Evolutionary conservation across 2,329 filamentous ascomycete species (phyloP).

Genomic region (Diplodia corticola): DNA sequence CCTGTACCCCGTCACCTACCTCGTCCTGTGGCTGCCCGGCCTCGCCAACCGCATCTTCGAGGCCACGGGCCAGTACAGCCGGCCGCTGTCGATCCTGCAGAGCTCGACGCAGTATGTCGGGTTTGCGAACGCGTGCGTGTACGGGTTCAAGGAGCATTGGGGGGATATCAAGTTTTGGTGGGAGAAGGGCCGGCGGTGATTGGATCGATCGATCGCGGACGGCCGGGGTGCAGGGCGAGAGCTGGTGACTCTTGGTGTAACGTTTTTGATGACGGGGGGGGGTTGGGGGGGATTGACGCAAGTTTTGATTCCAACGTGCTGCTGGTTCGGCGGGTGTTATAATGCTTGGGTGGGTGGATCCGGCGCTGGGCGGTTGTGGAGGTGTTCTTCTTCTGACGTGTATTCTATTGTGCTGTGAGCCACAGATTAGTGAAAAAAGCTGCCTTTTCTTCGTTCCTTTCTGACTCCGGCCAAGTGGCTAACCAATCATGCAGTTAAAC

Average conservation of each 20-base stretch:
- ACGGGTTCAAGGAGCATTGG: slow-evolving; percentile 28
- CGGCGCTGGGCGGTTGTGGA: too few relatives aligned
- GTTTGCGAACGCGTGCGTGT: slow-evolving; percentile 29
- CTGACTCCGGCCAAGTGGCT: too few relatives aligned
- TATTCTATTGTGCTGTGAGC: too few relatives aligned
- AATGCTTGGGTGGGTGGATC: too few relatives aligned
- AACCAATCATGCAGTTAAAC: too few relatives aligned
- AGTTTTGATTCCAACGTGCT: too few relatives aligned
- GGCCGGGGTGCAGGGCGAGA: background rate
- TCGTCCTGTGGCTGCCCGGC: slow-evolving; percentile 38
- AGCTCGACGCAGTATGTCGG: slow-evolving; percentile 31
- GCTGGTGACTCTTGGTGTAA: background rate
- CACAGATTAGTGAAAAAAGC: too few relatives aligned
- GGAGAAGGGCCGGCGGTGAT: background rate
- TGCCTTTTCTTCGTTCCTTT: too few relatives aligned
- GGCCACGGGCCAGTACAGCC: background rate
- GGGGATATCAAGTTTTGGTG: slow-evolving; percentile 2
- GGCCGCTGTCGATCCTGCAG: slow-evolving; percentile 28
- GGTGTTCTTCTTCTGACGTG: too few relatives aligned
- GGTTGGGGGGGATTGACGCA: background rate
- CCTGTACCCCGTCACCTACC: slow-evolving; percentile 38
- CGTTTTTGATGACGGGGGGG: background rate
- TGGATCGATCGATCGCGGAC: too few relatives aligned
- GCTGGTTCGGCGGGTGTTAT: too few relatives aligned
- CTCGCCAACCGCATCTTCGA: slow-evolving; percentile 32